Base-by-base conservation (phyloP, 2,329 filamentous ascomycete genomes). In the Alternaria sp. region DNA sequence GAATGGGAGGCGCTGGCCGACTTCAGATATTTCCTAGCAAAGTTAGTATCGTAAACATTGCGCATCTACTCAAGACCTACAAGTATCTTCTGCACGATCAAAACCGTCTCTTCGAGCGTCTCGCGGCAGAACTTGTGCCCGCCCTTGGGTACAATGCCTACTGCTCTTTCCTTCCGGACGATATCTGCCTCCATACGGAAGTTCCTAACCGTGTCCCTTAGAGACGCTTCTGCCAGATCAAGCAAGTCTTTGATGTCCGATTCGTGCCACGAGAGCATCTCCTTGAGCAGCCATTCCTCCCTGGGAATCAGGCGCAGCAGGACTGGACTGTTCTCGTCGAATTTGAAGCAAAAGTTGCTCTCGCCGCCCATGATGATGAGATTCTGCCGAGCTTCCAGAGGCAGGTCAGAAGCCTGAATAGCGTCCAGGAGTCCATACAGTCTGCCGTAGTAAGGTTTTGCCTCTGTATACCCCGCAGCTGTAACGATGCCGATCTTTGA, bases 401-500 rank as follows among this genome's bases (percentile, higher is more conserved):
- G 87, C 7, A 96, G 83, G 12, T 84, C 75, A 1, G 88, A 87
- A 6, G 87, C 86, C 39, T 86, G 82, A 20, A 98, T 87, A 26
- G 92, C 91, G 68, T 96, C 89, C 2, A 99, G 86, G 0, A 99
- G 86, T 1, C 95, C 95, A 75, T 93, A 89, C 1, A 99, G 87
- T 16, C 95, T 90, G 20, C 87, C 88, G 76, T 96, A 94, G 83
- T 99, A 99, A 66, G 89, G 89, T 55, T 90, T 87, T 5, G 92
- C 91, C 38, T 94, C 91, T 0, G 92, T 94, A 81, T 99, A 99
- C 18, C 95, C 95, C 1, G 95, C 95, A 1, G 95, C 95, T 0
- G 95, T 99, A 52, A 99, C 95, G 73, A 99, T 98, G 51, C 94
- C 95, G 68, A 99, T 90, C 68, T 91, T 91, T 65, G 94, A 91